phyloP scores from a whole-genome alignment of 2,329 filamentous ascomycete genomes.

The Epichloe coenophiala region DNA sequence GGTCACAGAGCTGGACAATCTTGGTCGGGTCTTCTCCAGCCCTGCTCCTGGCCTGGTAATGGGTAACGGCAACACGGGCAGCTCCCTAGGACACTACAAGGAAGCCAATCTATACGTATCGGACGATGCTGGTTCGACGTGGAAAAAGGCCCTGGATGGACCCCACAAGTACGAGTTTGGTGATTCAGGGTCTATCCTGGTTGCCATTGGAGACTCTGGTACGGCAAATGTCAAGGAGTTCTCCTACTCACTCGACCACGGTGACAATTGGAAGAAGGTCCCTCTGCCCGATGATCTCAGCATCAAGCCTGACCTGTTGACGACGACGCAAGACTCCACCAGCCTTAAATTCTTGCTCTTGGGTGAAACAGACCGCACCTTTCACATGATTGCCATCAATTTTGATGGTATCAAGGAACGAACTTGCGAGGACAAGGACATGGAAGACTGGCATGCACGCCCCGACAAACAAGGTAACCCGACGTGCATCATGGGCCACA shows the following conservation, averaged over 20 bases:
- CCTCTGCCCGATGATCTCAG: constrained; percentile 53
- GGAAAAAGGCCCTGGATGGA: constrained; percentile 61
- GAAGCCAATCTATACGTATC: constrained; percentile 79
- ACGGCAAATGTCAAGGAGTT: constrained; percentile 44
- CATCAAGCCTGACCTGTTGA: constrained; percentile 60
- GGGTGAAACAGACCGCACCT: constrained; percentile 43
- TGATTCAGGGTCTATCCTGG: constrained; percentile 76
- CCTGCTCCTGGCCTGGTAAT: constrained; percentile 87
- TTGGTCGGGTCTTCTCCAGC: constrained; percentile 82
- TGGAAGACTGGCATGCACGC: constrained; percentile 82
- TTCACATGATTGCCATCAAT: constrained; percentile 62
- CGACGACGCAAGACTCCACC: constrained; percentile 84
- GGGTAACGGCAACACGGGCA: constrained; percentile 84
- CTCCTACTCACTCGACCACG: constrained; percentile 78
- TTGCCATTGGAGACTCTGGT: constrained; percentile 66
- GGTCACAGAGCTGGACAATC: constrained; percentile 70
- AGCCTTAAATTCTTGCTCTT: constrained; percentile 81
- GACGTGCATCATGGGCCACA: constrained; percentile 91
- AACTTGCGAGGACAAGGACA: constrained; percentile 63
- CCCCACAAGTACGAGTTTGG: constrained; percentile 96
- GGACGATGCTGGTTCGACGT: constrained; percentile 77
- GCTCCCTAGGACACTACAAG: constrained; percentile 53
- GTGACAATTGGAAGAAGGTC: constrained; percentile 66
- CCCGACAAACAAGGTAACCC: constrained; percentile 67
- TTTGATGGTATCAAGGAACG: constrained; percentile 70